Conservation (phyloP, 2,329 filamentous ascomycete genomes). For the Venturiaceae sp. region DNA sequence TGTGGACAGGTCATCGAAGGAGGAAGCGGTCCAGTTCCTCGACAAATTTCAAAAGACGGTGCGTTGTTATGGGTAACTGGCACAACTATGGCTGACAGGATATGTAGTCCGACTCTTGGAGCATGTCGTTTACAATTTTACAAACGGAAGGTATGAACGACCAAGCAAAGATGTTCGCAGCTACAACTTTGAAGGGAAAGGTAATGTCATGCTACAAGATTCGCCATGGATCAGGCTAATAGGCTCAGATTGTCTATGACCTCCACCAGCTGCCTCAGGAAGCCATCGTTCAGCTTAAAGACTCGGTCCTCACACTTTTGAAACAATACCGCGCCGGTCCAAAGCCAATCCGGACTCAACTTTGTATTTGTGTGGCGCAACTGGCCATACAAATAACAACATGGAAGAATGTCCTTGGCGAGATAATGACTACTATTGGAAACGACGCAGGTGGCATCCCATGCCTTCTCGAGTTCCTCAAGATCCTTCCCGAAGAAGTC, state of each 20-base stretch:
- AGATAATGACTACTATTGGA: slow-evolving; percentile 70
- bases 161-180: slow-evolving; percentile 88
- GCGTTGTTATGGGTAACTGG: slow-evolving; percentile 26
- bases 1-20: slow-evolving; percentile 72
- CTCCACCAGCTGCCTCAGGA: slow-evolving; percentile 74
- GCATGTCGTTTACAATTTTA: slow-evolving; percentile 74
- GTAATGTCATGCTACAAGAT: slow-evolving; percentile 49
- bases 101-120: slow-evolving; percentile 78
- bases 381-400: slow-evolving; percentile 91
- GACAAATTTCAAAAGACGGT: slow-evolving; percentile 98
- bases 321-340: slow-evolving; percentile 74
- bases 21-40: slow-evolving; percentile 81
- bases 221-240: slow-evolving; percentile 4
- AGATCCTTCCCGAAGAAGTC: slow-evolving; percentile 95
- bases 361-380: slow-evolving; percentile 90
- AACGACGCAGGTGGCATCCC: slow-evolving; percentile 68
- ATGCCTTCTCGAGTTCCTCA: slow-evolving; percentile 90
- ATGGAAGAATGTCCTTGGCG: slow-evolving; percentile 86
- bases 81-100: slow-evolving; percentile 1
- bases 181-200: slow-evolving; percentile 96
- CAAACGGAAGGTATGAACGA: slow-evolving; percentile 66
- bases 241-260: slow-evolving; percentile 85
- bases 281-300: slow-evolving; percentile 67
- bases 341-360: slow-evolving; percentile 68
- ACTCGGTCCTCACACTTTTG: slow-evolving; percentile 73